phyloP scores from a whole-genome alignment of 2,329 filamentous ascomycete species.

The Trichoderma sp. region DNA sequence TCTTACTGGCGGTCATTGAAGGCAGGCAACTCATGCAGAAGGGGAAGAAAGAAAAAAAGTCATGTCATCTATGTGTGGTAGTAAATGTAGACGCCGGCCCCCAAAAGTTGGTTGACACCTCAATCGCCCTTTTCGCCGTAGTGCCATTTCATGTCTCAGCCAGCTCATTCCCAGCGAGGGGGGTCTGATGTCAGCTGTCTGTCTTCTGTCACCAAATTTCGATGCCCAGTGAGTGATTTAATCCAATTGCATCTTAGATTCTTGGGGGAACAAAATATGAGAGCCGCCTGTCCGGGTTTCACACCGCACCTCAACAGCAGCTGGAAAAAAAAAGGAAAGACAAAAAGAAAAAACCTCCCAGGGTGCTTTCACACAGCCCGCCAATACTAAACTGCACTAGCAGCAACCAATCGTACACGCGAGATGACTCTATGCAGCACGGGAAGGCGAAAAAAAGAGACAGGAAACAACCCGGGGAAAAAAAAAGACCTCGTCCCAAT shows the following conservation, averaged over 20 bases:
- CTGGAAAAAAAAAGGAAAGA: background rate
- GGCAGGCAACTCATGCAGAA: background rate
- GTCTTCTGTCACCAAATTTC: conserved; percentile 4
- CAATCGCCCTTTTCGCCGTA: background rate
- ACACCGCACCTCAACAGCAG: conserved; percentile 5
- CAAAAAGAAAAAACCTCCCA: background rate
- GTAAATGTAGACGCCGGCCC: background rate
- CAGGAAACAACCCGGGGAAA: background rate
- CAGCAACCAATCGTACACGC: conserved; percentile 1
- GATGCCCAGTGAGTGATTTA: background rate
- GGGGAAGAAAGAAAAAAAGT: background rate
- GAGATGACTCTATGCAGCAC: conserved; percentile 5
- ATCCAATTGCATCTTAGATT: conserved; percentile 10
- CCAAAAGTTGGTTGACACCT: background rate
- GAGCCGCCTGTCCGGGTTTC: background rate
- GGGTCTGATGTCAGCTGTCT: conserved; percentile 16
- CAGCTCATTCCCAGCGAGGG: background rate
- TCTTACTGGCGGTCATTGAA: background rate
- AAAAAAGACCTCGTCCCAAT: background rate
- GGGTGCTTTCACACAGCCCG: conserved; percentile 1
- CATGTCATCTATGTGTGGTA: background rate
- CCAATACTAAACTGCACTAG: background rate
- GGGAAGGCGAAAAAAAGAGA: background rate
- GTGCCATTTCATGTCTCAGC: conserved; percentile 6
- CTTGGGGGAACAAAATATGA: background rate